phyloP scores from a whole-genome alignment of 169 alveolate genomes.

The Plasmodium adleri region DNA sequence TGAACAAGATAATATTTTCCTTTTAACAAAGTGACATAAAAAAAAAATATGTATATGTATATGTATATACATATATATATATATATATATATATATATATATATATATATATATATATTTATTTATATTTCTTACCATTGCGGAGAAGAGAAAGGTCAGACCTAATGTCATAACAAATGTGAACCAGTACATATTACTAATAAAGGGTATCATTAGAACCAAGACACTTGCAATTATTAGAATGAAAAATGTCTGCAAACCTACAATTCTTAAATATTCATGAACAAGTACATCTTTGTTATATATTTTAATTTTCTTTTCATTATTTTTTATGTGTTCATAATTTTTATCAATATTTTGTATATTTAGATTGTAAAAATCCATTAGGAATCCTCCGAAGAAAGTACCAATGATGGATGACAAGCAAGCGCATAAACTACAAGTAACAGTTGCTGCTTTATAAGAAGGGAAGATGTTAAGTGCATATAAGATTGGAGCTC shows the following conservation, averaged over 20 bases:
- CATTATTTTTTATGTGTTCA: slow-evolving; percentile 59
- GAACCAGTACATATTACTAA: slow-evolving; percentile 11
- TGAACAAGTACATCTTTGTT: slow-evolving; percentile 22
- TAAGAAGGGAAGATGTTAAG: slow-evolving; percentile 34
- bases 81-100: background rate
- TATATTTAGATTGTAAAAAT: slow-evolving; percentile 32
- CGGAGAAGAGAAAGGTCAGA: slow-evolving; percentile 32
- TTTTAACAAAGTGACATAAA: too few species aligned
- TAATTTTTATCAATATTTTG: slow-evolving; percentile 58
- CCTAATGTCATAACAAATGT: slow-evolving; percentile 47
- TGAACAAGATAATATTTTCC: background rate
- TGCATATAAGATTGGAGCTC: slow-evolving; percentile 46
- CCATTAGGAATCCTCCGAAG: slow-evolving; percentile 37
- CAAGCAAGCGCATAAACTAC: slow-evolving; percentile 56
- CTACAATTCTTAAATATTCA: slow-evolving; percentile 30
- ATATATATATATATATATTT: slow-evolving; percentile 14
- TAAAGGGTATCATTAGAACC: slow-evolving; percentile 22
- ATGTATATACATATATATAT: slow-evolving; percentile 12
- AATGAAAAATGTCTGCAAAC: slow-evolving; percentile 21
- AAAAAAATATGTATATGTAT: background rate
- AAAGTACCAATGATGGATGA: slow-evolving; percentile 50
- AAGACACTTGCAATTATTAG: background rate
- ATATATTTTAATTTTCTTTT: slow-evolving; percentile 41
- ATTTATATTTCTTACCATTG: slow-evolving; percentile 2
- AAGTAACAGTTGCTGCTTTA: slow-evolving; percentile 32